phyloP scores from a whole-genome alignment of 371 early-diverging fungal species.

The Rhizopus delemar region DNA sequence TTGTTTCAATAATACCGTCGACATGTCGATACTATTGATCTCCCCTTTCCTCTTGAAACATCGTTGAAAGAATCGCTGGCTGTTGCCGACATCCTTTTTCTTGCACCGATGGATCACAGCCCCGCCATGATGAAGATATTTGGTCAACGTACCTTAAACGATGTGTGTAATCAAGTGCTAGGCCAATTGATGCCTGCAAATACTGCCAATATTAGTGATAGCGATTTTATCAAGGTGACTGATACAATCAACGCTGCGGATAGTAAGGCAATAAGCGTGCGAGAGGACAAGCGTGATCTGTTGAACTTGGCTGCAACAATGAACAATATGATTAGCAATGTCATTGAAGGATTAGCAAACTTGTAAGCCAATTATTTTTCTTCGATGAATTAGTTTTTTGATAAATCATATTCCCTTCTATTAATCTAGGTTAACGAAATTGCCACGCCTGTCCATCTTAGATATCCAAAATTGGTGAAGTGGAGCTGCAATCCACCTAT shows the following conservation, averaged over 20 bases:
- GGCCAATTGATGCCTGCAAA: too few species aligned
- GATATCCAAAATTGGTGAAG: conserved; percentile 20
- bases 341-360: conserved; percentile 26
- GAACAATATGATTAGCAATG: conserved; percentile 19
- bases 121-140: conserved; percentile 18
- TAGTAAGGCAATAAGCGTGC: conserved; percentile 10
- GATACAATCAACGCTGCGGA: too few species aligned
- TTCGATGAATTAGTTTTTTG: conserved; percentile 20
- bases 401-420: conserved; percentile 24
- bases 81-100: conserved; percentile 22
- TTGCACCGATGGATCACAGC: conserved; percentile 24
- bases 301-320: conserved; percentile 21
- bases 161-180: too few species aligned
- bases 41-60: conserved; percentile 23
- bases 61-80: conserved; percentile 24
- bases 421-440: conserved; percentile 24
- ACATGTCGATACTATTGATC: conserved; percentile 15
- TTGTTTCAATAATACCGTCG: conserved; percentile 23
- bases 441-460: conserved; percentile 17
- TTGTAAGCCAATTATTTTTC: conserved; percentile 23
- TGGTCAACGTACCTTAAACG: conserved; percentile 18
- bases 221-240: too few species aligned
- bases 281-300: conserved; percentile 27
- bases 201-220: too few species aligned
- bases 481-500: conserved; percentile 21